Evolutionary conservation across 495 filamentous ascomycete species (phyloP), one percentile per base, ranked within the genome.

Genomic region (Penicillium pancosmium): DNA sequence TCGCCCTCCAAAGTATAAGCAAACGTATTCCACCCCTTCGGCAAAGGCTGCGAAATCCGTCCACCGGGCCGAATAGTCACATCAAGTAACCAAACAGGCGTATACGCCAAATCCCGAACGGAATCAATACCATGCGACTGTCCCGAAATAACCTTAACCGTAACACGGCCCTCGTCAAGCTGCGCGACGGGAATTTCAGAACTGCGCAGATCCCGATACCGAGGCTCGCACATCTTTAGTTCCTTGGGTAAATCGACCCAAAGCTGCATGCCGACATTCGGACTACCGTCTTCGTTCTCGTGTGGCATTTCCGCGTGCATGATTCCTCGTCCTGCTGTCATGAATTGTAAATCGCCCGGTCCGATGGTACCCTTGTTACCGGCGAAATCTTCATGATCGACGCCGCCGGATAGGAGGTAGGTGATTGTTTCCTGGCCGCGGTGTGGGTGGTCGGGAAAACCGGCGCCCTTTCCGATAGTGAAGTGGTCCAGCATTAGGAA

Each of bases 401-500:
- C 87, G 0, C 82, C 91, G 52, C 93, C 93, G 2, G 80, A 71
- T 1, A 97, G 77, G 3, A 97, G 77, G 72, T 97, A 98, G 13
- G 94, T 98, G 68, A 98, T 95, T 12, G 91, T 95, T 68, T 96
- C 89, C 69, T 89, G 86, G 23, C 86, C 84, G 40, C 87, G 83
- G 71, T 91, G 88, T 2, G 88, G 87, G 67, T 96, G 91, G 72
- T 96, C 91, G 0, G 91, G 91, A 72, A 96, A 96, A 5, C 93
- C 93, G 19, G 93, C 89, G 48, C 89, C 90, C 16, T 87, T 86
- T 31, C 84, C 82, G 65, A 92, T 85, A 44, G 80, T 84, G 80
- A 97, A 97, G 76, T 97, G 91, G 72, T 98, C 93, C 23, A 97
- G 90, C 93, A 98, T 97, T 13, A 98, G 82, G 80, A 98, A 98